phyloP scores from a whole-genome alignment of 768 basidiomycete genomes.

The Suillus weaverae region DNA sequence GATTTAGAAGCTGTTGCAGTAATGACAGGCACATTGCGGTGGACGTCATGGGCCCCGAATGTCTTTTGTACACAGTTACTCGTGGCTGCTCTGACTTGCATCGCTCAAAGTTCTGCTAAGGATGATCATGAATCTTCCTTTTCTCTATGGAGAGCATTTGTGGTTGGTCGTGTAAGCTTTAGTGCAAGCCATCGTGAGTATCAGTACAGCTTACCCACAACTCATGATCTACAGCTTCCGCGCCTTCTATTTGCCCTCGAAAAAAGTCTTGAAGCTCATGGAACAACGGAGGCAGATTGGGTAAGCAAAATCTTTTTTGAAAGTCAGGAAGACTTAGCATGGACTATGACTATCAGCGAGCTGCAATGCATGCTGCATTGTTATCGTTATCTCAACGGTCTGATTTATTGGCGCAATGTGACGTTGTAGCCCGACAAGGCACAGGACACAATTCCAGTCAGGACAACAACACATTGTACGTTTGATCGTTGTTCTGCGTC shows the following conservation, averaged over 20 bases:
- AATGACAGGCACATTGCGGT: constrained; percentile 56
- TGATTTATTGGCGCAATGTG: constrained; percentile 58
- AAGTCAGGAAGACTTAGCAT: not conserved
- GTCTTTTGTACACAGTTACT: constrained; percentile 71
- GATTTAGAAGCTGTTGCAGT: constrained; percentile 50
- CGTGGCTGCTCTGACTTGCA: constrained; percentile 59
- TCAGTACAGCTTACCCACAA: constrained; percentile 8
- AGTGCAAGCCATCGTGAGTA: not conserved
- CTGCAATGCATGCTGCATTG: constrained; percentile 51
- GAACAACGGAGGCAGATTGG: constrained; percentile 54
- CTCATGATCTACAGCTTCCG: constrained; percentile 50
- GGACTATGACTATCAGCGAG: constrained; percentile 29
- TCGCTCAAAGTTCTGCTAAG: constrained; percentile 49
- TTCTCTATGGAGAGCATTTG: constrained; percentile 68
- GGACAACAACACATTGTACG: constrained; percentile 20
- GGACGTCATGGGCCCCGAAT: constrained; percentile 61
- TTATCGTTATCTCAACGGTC: constrained; percentile 47
- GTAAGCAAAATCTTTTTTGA: constrained; percentile 37
- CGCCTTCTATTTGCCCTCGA: constrained; percentile 56
- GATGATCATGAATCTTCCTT: constrained; percentile 30
- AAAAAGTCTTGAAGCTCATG: constrained; percentile 48
- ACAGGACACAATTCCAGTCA: constrained; percentile 18
- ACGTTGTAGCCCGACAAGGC: constrained; percentile 42
- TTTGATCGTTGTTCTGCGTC: not conserved
- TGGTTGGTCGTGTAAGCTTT: constrained; percentile 64